A percentile compares a stretch with the other conserved stretches of the same genome.
Conservation (phyloP, 257 asterid species). For the Nicotiana tomentosiformis region DNA sequence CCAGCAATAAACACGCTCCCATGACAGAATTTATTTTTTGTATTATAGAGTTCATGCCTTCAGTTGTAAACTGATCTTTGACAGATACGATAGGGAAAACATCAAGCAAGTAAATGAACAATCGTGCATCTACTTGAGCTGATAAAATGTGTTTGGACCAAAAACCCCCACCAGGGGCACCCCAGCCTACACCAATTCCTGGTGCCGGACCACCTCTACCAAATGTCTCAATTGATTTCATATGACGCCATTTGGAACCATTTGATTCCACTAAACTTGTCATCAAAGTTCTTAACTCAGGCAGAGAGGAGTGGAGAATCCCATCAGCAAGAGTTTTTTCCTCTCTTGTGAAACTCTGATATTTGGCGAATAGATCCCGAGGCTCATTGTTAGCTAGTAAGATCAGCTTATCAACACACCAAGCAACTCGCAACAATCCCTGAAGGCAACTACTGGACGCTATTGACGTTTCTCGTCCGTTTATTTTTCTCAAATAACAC, state of each 20-base stretch:
- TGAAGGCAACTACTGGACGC: conserved; percentile 80
- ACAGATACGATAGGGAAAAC: conserved; percentile 18
- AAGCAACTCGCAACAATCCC: conserved; percentile 56
- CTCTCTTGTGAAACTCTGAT: conserved; percentile 28
- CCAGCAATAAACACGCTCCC: conserved; percentile 48
- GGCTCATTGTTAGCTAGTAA: conserved; percentile 44
- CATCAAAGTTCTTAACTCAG: conserved; percentile 39
- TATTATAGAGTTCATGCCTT: conserved; percentile 22
- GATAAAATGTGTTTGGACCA: conserved; percentile 62
- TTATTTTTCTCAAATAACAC: conserved; percentile 44
- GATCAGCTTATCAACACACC: conserved; percentile 63
- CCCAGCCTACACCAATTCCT: conserved; percentile 99
- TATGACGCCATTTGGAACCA: conserved; percentile 31
- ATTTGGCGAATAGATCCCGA: conserved; percentile 25
- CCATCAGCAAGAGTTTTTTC: conserved; percentile 68
- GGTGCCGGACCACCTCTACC: conserved; percentile 98
- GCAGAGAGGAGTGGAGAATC: conserved; percentile 41
- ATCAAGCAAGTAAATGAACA: conserved; percentile 55
- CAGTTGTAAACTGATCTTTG: conserved; percentile 26
- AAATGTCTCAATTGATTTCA: conserved; percentile 50
- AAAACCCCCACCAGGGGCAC: conserved; percentile 87
- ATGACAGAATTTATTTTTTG: conserved; percentile 51
- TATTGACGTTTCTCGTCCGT: conserved; percentile 46
- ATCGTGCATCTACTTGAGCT: conserved; percentile 65
- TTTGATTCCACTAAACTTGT: conserved; percentile 33